A percentile compares a stretch with the other conserved stretches of the same genome.
phyloP scores from a whole-genome alignment of 768 basidiomycete species.

The Pleurotus citrinopileatus region DNA sequence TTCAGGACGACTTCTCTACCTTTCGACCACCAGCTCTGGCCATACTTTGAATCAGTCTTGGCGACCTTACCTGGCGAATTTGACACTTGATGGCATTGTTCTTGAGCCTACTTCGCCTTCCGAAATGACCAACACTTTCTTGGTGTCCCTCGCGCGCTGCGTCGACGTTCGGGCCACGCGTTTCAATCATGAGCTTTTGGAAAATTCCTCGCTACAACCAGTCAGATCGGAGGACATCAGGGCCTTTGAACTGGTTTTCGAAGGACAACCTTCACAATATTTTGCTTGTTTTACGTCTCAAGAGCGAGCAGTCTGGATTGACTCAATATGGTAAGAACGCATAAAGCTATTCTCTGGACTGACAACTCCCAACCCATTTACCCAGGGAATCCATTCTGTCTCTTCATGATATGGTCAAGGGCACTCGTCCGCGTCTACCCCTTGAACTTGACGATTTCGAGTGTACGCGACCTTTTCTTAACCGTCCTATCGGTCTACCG shows the following conservation, averaged over 20 bases:
- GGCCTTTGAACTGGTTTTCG: slow-evolving; percentile 65
- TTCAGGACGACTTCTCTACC: slow-evolving; percentile 46
- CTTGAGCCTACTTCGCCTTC: slow-evolving; percentile 42
- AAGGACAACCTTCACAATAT: slow-evolving; percentile 47
- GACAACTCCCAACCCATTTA: slow-evolving; percentile 4
- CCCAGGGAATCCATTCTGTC: slow-evolving; percentile 45
- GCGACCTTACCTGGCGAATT: slow-evolving; percentile 41
- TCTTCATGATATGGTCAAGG: neutral
- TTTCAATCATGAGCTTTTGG: no score
- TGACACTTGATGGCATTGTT: slow-evolving; percentile 34
- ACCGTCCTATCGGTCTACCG: no score
- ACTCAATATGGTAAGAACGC: slow-evolving; percentile 61
- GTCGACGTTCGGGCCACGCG: slow-evolving; percentile 67
- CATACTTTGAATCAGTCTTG: slow-evolving; percentile 39
- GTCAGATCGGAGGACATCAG: slow-evolving; percentile 40
- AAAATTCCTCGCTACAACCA: no score
- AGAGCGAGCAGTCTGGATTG: slow-evolving; percentile 73
- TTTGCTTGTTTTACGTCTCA: slow-evolving; percentile 61
- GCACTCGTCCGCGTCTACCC: slow-evolving; percentile 14
- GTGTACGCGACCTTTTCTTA: no score
- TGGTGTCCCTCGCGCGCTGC: slow-evolving; percentile 50
- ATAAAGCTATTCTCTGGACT: neutral
- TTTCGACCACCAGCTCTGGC: slow-evolving; percentile 29
- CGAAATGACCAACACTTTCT: slow-evolving; percentile 32
- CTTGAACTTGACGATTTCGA: no score